A percentile compares a stretch with the other conserved stretches of the same genome.
Evolutionary conservation across 139 green algal genomes (phyloP).

Genomic region (Astrephomene gubernaculifera): DNA sequence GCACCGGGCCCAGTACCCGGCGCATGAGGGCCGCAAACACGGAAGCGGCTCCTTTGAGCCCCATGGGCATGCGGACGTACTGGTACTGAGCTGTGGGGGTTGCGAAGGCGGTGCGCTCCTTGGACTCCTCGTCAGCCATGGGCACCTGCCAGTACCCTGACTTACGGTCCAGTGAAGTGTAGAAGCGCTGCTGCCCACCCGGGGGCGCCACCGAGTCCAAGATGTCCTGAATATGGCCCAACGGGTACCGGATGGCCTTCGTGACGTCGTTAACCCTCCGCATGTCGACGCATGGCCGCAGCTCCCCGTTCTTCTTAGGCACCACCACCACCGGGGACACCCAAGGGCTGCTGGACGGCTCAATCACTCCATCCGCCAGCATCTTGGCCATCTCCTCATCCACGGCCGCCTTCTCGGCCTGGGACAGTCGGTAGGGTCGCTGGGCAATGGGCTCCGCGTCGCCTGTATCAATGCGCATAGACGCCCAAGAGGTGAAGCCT

Average conservation of each 20-base stretch:
- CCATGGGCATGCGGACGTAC: constrained; percentile 1
- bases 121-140: not conserved
- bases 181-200: too few relatives aligned
- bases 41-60: too few relatives aligned
- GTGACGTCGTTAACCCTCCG: too few relatives aligned
- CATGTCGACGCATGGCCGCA: too few relatives aligned
- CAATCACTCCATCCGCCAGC: not conserved
- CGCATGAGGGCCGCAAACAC: not conserved
- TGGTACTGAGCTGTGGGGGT: not conserved
- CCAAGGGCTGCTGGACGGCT: constrained; percentile 5
- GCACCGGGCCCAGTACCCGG: not conserved
- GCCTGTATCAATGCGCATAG: too few relatives aligned
- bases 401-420: not conserved
- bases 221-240: too few relatives aligned
- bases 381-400: too few relatives aligned
- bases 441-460: not conserved
- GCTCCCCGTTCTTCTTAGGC: too few relatives aligned
- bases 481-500: not conserved
- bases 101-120: not conserved
- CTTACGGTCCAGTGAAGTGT: too few relatives aligned
- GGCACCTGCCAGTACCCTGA: too few relatives aligned
- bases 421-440: not conserved
- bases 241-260: too few relatives aligned
- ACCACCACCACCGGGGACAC: not conserved
- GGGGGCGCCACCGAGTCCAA: too few relatives aligned